These are phyloP conservation scores for Geosmithia flava DNA, from an alignment of 2,329 filamentous ascomycete species.

Conservation along the genomic window DNA sequence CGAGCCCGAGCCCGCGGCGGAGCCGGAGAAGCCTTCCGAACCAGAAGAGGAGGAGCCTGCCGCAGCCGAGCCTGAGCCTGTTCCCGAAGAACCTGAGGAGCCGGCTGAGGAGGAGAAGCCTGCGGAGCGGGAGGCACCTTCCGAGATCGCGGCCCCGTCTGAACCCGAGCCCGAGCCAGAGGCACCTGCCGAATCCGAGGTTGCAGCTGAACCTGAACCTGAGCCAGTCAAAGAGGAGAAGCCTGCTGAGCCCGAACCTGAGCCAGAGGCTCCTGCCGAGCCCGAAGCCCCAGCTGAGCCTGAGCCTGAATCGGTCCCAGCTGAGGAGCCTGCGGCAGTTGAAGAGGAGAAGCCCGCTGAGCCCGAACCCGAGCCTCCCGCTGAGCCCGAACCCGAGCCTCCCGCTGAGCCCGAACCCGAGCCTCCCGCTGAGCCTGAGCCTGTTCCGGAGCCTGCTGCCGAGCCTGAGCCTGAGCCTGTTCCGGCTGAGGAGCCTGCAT, in stretches of 20 bases:
- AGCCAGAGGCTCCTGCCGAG: background rate
- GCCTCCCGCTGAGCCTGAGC: constrained; percentile 1
- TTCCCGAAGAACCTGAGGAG: constrained; percentile 2
- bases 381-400: background rate
- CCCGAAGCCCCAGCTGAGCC: background rate
- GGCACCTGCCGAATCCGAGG: constrained; percentile 1
- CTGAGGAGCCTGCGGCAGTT: constrained; percentile 1
- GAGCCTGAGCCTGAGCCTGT: too few relatives aligned
- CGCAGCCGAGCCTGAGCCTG: background rate
- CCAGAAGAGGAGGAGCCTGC: background rate
- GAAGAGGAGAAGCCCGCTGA: constrained; percentile 2
- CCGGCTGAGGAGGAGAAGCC: background rate
- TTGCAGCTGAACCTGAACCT: background rate
- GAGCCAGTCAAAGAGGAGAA: background rate
- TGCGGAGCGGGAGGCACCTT: background rate
- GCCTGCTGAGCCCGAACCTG: background rate
- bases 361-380: constrained; percentile 2
- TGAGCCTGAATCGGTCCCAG: background rate
- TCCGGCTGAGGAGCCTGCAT: background rate
- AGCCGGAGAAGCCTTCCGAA: background rate
- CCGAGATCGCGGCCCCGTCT: background rate
- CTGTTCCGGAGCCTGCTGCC: too few relatives aligned
- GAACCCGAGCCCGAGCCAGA: background rate
- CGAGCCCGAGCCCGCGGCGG: background rate
- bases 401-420: background rate